phyloP scores from a whole-genome alignment of 2,329 filamentous ascomycete species.

The Nemania sp. region DNA sequence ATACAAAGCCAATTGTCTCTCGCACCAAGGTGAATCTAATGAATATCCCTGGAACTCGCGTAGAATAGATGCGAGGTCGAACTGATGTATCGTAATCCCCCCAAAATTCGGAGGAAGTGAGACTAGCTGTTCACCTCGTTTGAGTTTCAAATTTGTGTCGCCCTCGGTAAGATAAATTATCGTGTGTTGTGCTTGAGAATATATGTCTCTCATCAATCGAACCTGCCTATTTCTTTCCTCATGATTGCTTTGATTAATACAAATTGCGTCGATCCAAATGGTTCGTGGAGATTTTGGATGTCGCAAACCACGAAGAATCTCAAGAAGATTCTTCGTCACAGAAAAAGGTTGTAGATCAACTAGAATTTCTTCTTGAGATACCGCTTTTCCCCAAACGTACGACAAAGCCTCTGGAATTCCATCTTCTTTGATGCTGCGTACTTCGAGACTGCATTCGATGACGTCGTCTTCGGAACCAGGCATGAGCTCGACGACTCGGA shows the following conservation, averaged over 20 bases:
- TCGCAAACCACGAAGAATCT: neutral
- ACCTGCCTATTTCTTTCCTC: constrained; percentile 14
- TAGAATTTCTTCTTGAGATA: neutral
- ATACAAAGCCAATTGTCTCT: neutral
- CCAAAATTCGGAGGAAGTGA: neutral
- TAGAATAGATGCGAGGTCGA: neutral
- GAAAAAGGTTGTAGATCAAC: neutral
- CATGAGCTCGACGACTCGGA: neutral
- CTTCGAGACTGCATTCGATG: neutral
- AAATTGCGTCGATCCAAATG: constrained; percentile 24
- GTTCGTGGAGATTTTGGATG: neutral
- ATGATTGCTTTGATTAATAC: constrained; percentile 16
- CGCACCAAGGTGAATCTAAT: neutral
- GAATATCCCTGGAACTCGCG: neutral
- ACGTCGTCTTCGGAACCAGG: neutral
- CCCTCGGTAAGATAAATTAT: constrained; percentile 7
- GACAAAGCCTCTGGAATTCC: constrained; percentile 2
- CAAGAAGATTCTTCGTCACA: neutral
- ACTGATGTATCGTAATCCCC: neutral
- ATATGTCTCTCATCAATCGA: constrained; percentile 17
- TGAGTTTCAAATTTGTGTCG: too few species aligned
- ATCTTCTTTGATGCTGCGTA: neutral
- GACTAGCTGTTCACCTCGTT: neutral
- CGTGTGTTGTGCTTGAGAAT: neutral
- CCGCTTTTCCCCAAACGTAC: constrained; percentile 2